phyloP scores from a whole-genome alignment of 1,284 basidiomycete species.

The Sphaerobolus stellatus region DNA sequence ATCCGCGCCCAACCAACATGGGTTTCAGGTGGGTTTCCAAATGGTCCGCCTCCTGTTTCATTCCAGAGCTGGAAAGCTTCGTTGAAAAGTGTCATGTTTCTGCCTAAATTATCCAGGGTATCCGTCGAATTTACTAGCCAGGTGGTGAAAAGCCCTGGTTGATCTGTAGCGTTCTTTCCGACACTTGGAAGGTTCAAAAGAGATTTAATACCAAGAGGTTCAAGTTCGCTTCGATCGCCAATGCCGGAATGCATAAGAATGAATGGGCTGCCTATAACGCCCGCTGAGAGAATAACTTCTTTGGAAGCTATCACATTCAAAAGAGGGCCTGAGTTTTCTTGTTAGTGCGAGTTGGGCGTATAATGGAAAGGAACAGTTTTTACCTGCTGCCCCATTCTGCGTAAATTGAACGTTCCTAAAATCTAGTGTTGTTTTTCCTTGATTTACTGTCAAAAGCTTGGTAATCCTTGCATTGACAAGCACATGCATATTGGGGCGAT shows the following conservation, averaged over 20 bases:
- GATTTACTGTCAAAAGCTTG: slow-evolving; percentile 9
- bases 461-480: slow-evolving; percentile 42
- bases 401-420: not conserved
- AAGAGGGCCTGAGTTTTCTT: too few relatives aligned
- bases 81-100: not conserved
- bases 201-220: slow-evolving; percentile 23
- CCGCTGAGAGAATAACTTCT: slow-evolving; percentile 27
- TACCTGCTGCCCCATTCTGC: not conserved
- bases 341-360: too few relatives aligned
- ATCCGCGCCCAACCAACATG: slow-evolving; percentile 33
- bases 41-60: slow-evolving; percentile 23
- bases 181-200: slow-evolving; percentile 29
- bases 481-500: slow-evolving; percentile 42
- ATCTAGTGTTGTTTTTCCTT: not conserved
- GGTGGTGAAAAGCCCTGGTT: slow-evolving; percentile 18
- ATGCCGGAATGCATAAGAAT: slow-evolving; percentile 38
- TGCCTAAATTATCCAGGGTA: slow-evolving; percentile 23
- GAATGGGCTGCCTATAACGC: slow-evolving; percentile 35
- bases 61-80: slow-evolving; percentile 25
- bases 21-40: slow-evolving; percentile 15
- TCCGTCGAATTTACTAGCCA: slow-evolving; percentile 23
- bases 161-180: slow-evolving; percentile 41
- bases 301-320: not conserved
- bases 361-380: not conserved
- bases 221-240: slow-evolving; percentile 27